Base-by-base conservation (phyloP, 345 rosid species). In the Moricandia arvensis region DNA sequence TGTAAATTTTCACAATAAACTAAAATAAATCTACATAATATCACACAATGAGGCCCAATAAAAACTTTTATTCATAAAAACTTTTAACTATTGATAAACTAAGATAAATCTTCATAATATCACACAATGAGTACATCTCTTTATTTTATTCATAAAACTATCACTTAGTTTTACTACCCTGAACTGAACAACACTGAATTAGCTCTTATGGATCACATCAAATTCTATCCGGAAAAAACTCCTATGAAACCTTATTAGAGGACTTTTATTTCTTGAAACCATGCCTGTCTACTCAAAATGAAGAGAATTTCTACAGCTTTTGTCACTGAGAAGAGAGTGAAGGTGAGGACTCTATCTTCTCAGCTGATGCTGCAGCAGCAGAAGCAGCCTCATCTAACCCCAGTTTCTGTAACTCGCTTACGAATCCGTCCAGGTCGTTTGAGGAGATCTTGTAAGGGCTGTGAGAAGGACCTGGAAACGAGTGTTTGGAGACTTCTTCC, bases 381-480 rank as follows among this genome's bases (percentile, higher is more conserved):
- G 91, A 81, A 61, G 93, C 97, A 47, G 92, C 97, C 73, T 86
- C 54, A 59, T 85, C 88, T 73, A 94, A 80, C 24, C 96, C 91
- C 81, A 94, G 0, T 65, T 87, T 87, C 74, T 84, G 95, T 45
- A 90, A 83, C 86, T 87, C 95, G 6, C 69, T 82, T 37, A 80
- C 59, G 84, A 94, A 91, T 4, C 94, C 93, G 66, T 72, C 51
- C 2, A 86, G 73, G 34, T 94, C 97, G 13, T 81, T 47, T 15
- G 82, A 80, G 49, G 75, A 37, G 37, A 94, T 89, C 81, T 85
- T 90, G 75, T 93, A 88, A 2, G 98, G 97, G 75, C 88, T 88
- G 70, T 90, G 87, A 16, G 73, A 77, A 72, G 91, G 86, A 69
- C 93, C 88, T 6, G 97, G 99, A 75, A 95, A 94, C 7, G 85